Conservation (phyloP, 371 early-diverging fungal genomes). For the Conidiobolus coronatus region DNA sequence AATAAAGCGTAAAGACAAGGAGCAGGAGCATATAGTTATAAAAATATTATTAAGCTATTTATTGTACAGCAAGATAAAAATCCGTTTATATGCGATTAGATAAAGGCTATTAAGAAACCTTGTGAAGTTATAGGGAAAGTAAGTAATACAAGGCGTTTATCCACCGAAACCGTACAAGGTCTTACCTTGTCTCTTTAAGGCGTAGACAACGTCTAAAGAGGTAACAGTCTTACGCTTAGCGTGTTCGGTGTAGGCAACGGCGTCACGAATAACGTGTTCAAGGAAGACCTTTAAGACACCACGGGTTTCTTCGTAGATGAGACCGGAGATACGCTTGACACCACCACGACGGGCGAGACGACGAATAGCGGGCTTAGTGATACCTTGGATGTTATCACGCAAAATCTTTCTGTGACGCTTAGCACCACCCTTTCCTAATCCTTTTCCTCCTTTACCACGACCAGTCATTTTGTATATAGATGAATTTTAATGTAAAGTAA, state of each 20-base stretch:
- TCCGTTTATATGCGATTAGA: too few relatives aligned
- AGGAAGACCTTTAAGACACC: slow-evolving; percentile 92
- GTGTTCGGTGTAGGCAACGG: slow-evolving; percentile 98
- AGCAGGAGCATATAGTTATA: too few relatives aligned
- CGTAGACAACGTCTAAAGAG: slow-evolving; percentile 34
- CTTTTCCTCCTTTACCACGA: slow-evolving; percentile 95
- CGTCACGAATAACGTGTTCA: slow-evolving; percentile 93
- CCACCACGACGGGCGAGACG: slow-evolving; percentile 99
- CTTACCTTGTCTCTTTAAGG: slow-evolving; percentile 58
- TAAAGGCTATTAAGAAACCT: too few relatives aligned
- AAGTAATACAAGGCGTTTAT: too few relatives aligned
- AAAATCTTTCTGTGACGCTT: slow-evolving; percentile 99
- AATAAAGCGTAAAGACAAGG: too few relatives aligned
- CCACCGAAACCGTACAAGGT: slow-evolving; percentile 47
- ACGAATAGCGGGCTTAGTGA: slow-evolving; percentile 99
- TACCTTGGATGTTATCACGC: slow-evolving; percentile 96
- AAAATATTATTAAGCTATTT: too few relatives aligned
- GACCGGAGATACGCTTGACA: slow-evolving; percentile 99
- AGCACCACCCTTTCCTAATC: slow-evolving; percentile 92
- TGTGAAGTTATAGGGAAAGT: too few relatives aligned
- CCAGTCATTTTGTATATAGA: neutral
- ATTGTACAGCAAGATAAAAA: too few relatives aligned
- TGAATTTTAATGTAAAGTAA: too few relatives aligned
- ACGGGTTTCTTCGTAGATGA: slow-evolving; percentile 98
- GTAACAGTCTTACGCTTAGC: slow-evolving; percentile 99